phyloP scores from a whole-genome alignment of 164 flowering plant genomes.

The Stephania cephalantha region DNA sequence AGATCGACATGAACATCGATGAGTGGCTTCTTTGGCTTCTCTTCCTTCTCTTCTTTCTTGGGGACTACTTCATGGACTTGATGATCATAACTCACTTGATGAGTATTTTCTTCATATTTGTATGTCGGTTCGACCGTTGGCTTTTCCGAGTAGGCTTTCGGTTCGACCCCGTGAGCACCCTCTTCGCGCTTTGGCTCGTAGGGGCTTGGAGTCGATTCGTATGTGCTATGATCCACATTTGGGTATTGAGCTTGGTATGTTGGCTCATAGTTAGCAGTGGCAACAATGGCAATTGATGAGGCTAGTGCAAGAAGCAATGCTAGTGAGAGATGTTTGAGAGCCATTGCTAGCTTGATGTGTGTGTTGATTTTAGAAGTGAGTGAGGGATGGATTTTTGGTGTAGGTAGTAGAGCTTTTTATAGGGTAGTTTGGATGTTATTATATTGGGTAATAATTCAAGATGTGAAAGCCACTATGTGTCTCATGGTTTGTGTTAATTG shows the following conservation, averaged over 20 bases:
- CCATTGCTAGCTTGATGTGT: constrained; percentile 1
- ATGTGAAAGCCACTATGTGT: background rate
- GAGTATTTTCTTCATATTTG: background rate
- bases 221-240: background rate
- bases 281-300: background rate
- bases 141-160: background rate
- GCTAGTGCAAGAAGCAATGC: background rate
- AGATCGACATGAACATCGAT: background rate
- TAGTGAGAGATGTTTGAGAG: constrained; percentile 2
- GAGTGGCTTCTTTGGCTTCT: background rate
- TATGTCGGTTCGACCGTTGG: background rate
- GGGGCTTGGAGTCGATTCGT: background rate
- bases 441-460: background rate
- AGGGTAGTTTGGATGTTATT: background rate
- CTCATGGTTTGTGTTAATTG: background rate
- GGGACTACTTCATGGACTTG: background rate
- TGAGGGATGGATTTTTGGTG: background rate
- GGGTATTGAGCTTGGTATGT: background rate
- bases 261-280: background rate
- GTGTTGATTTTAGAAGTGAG: background rate
- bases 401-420: background rate
- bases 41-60: background rate
- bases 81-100: background rate
- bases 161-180: background rate
- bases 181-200: background rate